phyloP scores from a whole-genome alignment of 2,329 filamentous ascomycete species.

The Xylariomycetidae sp. region DNA sequence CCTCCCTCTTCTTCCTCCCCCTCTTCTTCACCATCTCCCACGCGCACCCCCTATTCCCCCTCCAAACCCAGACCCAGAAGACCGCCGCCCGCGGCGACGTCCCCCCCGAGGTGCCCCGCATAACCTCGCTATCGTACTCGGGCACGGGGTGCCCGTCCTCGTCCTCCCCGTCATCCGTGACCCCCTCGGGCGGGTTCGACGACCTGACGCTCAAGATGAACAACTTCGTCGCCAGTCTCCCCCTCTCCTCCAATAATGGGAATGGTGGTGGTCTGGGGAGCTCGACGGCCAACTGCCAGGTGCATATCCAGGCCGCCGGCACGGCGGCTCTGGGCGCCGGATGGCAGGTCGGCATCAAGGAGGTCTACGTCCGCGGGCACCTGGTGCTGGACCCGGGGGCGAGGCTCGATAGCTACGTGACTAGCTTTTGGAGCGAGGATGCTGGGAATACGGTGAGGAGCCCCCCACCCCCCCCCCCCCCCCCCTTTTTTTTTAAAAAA shows the following conservation, averaged over 20 bases:
- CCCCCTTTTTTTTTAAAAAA: background rate
- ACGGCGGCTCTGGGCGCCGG: conserved; percentile 27
- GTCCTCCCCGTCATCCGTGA: no score
- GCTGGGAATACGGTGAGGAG: conserved; percentile 28
- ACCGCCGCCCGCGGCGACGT: no score
- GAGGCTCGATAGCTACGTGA: conserved; percentile 28
- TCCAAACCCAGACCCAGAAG: no score
- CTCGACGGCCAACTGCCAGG: conserved; percentile 32
- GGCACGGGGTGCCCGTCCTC: conserved; percentile 33
- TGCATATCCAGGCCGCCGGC: conserved; percentile 28
- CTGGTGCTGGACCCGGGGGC: conserved; percentile 29
- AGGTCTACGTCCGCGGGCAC: conserved; percentile 28
- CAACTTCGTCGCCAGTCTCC: conserved; percentile 19
- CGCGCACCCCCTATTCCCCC: conserved; percentile 9
- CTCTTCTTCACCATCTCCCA: conserved; percentile 13
- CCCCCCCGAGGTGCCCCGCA: conserved; percentile 21
- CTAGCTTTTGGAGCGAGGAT: conserved; percentile 32
- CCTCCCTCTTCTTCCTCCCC: conserved; percentile 11
- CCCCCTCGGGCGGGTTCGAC: no score
- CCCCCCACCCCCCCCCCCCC: background rate
- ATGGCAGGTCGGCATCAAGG: conserved; percentile 34
- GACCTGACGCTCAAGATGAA: conserved; percentile 26
- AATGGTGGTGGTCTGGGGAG: conserved; percentile 16
- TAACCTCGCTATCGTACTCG: conserved; percentile 30
- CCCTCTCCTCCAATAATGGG: no score